Evolutionary conservation across 2,329 filamentous ascomycete genomes (phyloP).

Genomic region (Curvularia eragrostidis): DNA sequence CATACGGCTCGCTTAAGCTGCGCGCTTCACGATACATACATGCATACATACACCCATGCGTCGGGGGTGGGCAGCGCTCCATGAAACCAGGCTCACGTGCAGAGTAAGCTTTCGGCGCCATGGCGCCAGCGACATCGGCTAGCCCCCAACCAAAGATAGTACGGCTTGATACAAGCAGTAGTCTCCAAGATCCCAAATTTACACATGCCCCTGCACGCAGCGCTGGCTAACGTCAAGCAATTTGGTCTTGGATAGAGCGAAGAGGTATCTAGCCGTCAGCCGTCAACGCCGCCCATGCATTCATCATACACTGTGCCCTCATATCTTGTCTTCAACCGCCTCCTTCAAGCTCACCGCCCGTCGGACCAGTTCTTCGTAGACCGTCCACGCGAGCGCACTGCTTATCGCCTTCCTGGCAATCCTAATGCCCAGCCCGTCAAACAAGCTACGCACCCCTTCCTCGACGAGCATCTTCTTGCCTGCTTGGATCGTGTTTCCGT

Average conservation of each 20-base stretch:
- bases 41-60: no score
- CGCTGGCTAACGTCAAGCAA: background rate
- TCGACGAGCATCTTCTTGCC: constrained; percentile 78
- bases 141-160: constrained; percentile 1
- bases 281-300: constrained; percentile 13
- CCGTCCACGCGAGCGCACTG: constrained; percentile 94
- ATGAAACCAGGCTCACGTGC: constrained; percentile 23
- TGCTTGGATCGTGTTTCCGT: constrained; percentile 82
- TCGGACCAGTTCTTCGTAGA: constrained; percentile 92
- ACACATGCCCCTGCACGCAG: background rate
- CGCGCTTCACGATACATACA: constrained; percentile 12
- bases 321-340: constrained; percentile 36
- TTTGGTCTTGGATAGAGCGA: constrained; percentile 9
- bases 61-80: constrained; percentile 25
- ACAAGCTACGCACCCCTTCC: constrained; percentile 80
- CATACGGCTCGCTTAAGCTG: constrained; percentile 3
- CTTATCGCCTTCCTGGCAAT: constrained; percentile 93
- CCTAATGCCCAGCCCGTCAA: constrained; percentile 83
- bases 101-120: constrained; percentile 14
- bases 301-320: constrained; percentile 17
- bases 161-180: no score
- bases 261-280: constrained; percentile 13
- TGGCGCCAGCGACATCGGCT: constrained; percentile 21
- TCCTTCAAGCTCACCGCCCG: constrained; percentile 63
- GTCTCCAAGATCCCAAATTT: background rate